Conservation (phyloP, 169 alveolate genomes). For the Plasmodium billcollinsi region DNA sequence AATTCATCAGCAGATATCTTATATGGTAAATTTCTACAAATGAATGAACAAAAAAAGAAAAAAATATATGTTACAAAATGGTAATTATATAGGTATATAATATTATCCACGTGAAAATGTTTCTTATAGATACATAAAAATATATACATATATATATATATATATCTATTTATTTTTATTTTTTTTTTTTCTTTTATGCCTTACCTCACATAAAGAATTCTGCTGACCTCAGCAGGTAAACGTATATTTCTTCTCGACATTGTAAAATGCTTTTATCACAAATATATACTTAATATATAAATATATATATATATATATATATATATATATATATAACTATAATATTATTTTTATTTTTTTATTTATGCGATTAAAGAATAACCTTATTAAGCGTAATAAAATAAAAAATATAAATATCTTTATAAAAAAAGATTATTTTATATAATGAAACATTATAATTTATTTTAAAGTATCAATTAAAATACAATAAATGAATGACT, state of each 20-base stretch:
- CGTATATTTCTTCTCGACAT: slow-evolving; percentile 77
- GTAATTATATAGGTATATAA: background rate
- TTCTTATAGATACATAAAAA: background rate
- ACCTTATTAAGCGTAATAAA: too few species aligned
- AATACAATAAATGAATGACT: too few species aligned
- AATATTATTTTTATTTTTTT: too few species aligned
- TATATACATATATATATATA: background rate
- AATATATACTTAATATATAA: background rate
- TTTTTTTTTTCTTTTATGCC: background rate
- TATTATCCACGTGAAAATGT: background rate
- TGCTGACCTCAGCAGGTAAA: slow-evolving; percentile 79
- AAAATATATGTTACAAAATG: background rate
- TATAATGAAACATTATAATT: too few species aligned
- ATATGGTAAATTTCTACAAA: slow-evolving; percentile 89
- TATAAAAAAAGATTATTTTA: too few species aligned
- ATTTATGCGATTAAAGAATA: too few species aligned
- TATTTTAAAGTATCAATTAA: too few species aligned
- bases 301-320: too few species aligned
- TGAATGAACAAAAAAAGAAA: background rate
- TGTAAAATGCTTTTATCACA: slow-evolving; percentile 15
- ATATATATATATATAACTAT: background rate
- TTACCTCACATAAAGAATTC: slow-evolving; percentile 79
- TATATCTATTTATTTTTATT: background rate
- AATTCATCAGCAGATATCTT: slow-evolving; percentile 95
- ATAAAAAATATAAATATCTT: too few species aligned